Evolutionary conservation across 108 stramenopile species (phyloP), one percentile per base, ranked within the genome.

Genomic region (Skeletonema costatum): DNA sequence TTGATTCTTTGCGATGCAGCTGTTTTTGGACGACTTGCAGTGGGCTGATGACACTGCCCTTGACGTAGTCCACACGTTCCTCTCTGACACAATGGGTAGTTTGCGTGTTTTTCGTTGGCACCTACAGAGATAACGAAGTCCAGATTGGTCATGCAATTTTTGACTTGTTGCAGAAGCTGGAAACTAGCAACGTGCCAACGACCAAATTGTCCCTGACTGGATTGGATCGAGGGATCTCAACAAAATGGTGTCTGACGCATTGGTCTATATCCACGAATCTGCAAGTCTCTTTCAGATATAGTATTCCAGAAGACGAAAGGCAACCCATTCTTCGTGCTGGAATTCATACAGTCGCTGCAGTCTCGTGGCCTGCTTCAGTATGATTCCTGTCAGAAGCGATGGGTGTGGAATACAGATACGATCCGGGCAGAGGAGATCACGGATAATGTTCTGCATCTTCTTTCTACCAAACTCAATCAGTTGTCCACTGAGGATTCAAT

Each of bases 271-370:
- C 80, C 80, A 7, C 73, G 80, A 19, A 19, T 64, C 9, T 70
- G 63, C 10, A 25, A 59, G 39, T 48, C 73, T 32, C 64, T 81
- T 0, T 70, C 80, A 42, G 19, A 63, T n/a, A 63, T 81, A 2
- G 68, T 81, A 9, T 42, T 39, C 16, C 61, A 48, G 10, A 81
- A 74, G 64, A 81, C 80, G 6, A 81, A 71, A 39, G 80, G 80
- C n/a, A 75, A 71, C 30, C 82, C 82, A 7, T 63, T 78, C 42
- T 36, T 36, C 8, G 1, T 36, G 36, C 36, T 36, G 36, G 36
- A 36, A 36, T 36, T 36, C 36, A 36, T 36, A 8, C 36, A 36
- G 8, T 36, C 36, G 36, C 36, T 36, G 36, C 36, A 36, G 36
- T 36, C 36, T 36, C 36, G 36, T 36, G 10, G 53, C 30, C 35